Evolutionary conservation across 2,329 filamentous ascomycete genomes (phyloP).

Genomic region (Ophiostoma ips): DNA sequence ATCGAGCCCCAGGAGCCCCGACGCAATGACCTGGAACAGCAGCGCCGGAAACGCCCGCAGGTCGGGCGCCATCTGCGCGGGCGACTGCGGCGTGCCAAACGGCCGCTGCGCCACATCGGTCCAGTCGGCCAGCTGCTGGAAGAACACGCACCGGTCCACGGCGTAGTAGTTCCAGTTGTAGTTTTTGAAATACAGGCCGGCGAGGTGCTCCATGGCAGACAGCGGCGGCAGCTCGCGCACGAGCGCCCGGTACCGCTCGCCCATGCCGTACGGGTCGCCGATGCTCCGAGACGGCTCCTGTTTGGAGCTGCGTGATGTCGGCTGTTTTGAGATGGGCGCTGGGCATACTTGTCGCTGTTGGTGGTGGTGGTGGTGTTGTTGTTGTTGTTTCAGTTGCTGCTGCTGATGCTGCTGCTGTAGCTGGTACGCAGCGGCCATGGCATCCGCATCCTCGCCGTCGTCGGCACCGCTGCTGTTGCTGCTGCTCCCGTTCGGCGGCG

Average conservation of each 20-base stretch:
- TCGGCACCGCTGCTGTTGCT: no score
- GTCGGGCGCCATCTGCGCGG: slow-evolving; percentile 34
- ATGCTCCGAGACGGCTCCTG: no score
- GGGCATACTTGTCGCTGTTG: no score
- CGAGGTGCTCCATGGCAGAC: slow-evolving; percentile 31
- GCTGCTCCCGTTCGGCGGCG: no score
- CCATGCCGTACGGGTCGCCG: slow-evolving; percentile 35
- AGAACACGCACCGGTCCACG: slow-evolving; percentile 39
- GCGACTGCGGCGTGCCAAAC: slow-evolving; percentile 35
- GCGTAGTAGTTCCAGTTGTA: slow-evolving; percentile 46
- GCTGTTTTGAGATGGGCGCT: no score
- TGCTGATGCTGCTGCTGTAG: neutral
- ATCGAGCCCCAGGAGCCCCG: slow-evolving; percentile 38
- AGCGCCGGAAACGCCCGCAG: slow-evolving; percentile 44
- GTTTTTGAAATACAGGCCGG: slow-evolving; percentile 38
- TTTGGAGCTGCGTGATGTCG: no score
- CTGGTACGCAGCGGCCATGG: no score
- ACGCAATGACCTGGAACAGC: slow-evolving; percentile 44
- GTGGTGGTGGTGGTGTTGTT: no score
- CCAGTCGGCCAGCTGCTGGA: slow-evolving; percentile 39
- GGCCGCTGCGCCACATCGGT: slow-evolving; percentile 28
- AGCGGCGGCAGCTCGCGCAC: slow-evolving; percentile 43
- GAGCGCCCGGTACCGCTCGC: slow-evolving; percentile 27
- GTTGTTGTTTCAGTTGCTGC: no score
- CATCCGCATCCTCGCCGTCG: neutral